Evolutionary conservation across 208 protist genomes (phyloP), one percentile per base, ranked within the genome.

Genomic region (Leishmania aethiopica): DNA sequence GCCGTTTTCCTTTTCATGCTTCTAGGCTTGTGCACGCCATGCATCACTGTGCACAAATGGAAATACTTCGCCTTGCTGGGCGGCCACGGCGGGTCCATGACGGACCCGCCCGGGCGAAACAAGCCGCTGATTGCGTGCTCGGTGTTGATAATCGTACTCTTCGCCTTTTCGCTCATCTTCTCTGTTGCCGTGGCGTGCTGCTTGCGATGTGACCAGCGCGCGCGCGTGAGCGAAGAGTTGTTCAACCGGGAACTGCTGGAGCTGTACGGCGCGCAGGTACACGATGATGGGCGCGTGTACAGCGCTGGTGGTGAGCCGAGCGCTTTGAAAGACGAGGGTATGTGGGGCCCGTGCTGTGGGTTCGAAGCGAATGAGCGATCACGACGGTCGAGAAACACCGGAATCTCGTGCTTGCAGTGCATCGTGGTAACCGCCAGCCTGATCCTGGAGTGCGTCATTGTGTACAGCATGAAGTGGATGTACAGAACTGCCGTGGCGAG

Each of bases 341-440:
- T 67, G 75, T 64, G 22, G 51, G 75, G 57, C 2, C 75, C 75
- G 25, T 78, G 75, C 75, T 78, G 75, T 8, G 75, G 75, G 10
- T 78, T 78, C 57, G 75, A 78, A 37, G 75, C 57, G 25, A 78
- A 78, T 40, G 75, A 78, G 37, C 35, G 22, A 8, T 78, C 75
- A 1, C 49, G 75, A 2, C 75, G 51, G 8, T 49, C n/a, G 2
- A 15, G 57, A 35, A 66, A 69, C 57, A 32, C 51, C 10, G 2
- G 75, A 2, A n/a, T 64, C 4, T 40, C 7, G 6, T 37, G 75
- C 28, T 57, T 67, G 57, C 75, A 78, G 40, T 78, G 47, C 53
- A 6, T 32, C 10, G 6, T 78, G 19, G 57, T 53, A 57, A 4
- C 0, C 19, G 7, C 49, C 11, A 51, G 75, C 53, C 10, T 78